Base-by-base conservation (phyloP, 768 basidiomycete genomes). In the Kwoniella sp. region DNA sequence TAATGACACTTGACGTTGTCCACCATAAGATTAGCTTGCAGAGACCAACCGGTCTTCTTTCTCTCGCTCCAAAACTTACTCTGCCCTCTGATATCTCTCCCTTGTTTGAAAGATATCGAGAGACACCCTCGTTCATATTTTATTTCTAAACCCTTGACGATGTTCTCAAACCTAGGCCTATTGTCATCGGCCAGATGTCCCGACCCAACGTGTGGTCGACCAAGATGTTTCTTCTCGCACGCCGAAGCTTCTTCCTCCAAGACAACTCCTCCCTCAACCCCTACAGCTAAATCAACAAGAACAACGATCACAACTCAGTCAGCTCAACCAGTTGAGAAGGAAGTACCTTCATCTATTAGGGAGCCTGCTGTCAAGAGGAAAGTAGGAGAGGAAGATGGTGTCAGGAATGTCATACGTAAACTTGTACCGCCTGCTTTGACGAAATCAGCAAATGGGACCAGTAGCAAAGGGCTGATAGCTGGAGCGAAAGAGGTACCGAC, bases 101-200 rank as follows among this genome's bases (percentile, higher is more conserved):
- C n/a, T n/a, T n/a, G n/a, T n/a, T n/a, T n/a, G n/a, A n/a, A n/a
- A n/a, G n/a, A n/a, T n/a, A n/a, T n/a, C n/a, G n/a, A n/a, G n/a
- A n/a, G n/a, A n/a, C n/a, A n/a, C n/a, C n/a, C n/a, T n/a, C n/a
- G n/a, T n/a, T n/a, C n/a, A n/a, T n/a, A n/a, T n/a, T n/a, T n/a
- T n/a, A n/a, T n/a, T 33, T 13, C 33, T 33, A 33, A 33, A 33
- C 33, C n/a, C n/a, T n/a, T 33, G 33, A 33, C 21, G 27, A 76
- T 76, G 75, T 77, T 77, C 71, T 64, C 60, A 1, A 58, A 63
- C 8, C 68, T 77, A 7, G 72, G 72, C 10, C 60, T 77, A 5
- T 64, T 77, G 22, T 22, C 54, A 2, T 13, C 57, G 1, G 51
- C 67, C 8, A 58, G 30, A 56, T 77, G 75, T 62, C 73, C 75